Evolutionary conservation across 495 filamentous ascomycete species (phyloP).

Genomic region (Pseudomonodictys pantanalensis): DNA sequence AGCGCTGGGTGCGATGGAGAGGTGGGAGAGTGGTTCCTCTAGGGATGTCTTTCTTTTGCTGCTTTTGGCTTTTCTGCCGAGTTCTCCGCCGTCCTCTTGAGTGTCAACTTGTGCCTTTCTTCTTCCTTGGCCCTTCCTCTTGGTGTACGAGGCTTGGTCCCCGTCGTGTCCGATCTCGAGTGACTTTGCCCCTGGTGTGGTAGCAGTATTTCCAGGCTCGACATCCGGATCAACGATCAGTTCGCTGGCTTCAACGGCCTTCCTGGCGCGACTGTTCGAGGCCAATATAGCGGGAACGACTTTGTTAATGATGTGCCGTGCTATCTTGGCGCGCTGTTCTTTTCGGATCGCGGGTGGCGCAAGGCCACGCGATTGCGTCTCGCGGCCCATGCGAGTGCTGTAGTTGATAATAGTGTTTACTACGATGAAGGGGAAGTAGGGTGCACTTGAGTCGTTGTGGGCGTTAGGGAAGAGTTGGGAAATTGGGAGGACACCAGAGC

Average conservation of each 20-base stretch:
- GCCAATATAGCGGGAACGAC: conserved; percentile 51
- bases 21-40: neutral
- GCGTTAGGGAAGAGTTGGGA: too few relatives aligned
- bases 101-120: conserved; percentile 14
- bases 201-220: neutral
- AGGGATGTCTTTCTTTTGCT: conserved; percentile 1
- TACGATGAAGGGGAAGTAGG: too few relatives aligned
- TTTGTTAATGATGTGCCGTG: conserved; percentile 52
- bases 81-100: neutral
- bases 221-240: conserved; percentile 45
- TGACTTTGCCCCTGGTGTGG: too few relatives aligned
- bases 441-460: too few relatives aligned
- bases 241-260: conserved; percentile 50
- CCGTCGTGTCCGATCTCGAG: too few relatives aligned
- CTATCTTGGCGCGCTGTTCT: conserved; percentile 49
- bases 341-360: conserved; percentile 25
- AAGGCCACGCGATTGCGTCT: conserved; percentile 26
- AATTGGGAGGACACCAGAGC: too few relatives aligned
- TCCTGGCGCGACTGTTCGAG: conserved; percentile 48
- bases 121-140: conserved; percentile 28
- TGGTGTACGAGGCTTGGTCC: neutral
- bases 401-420: too few relatives aligned
- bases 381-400: conserved; percentile 35
- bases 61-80: neutral
- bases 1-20: neutral